A percentile compares a stretch with the other conserved stretches of the same genome.
phyloP scores from a whole-genome alignment of 768 basidiomycete genomes.

The Podaxis pistillaris region DNA sequence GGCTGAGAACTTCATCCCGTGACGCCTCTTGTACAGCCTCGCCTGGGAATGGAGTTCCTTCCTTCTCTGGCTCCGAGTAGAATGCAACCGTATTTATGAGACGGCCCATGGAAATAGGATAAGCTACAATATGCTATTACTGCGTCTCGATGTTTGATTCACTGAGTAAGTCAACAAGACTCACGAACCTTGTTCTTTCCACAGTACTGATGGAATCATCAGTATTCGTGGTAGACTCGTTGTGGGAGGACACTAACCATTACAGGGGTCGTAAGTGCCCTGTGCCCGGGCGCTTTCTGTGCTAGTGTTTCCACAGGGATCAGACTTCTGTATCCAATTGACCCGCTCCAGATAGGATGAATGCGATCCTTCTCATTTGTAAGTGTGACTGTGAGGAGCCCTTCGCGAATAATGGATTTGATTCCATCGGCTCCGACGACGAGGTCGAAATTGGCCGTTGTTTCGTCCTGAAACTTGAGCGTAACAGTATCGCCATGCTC shows the following conservation, averaged over 20 bases:
- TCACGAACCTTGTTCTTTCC: constrained; percentile 28
- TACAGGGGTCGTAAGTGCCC: constrained; percentile 15
- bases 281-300: constrained; percentile 23
- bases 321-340: constrained; percentile 35
- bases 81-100: constrained; percentile 35
- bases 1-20: constrained; percentile 30
- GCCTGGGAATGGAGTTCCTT: constrained; percentile 29
- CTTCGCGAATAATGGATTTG: constrained; percentile 32
- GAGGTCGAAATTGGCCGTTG: constrained; percentile 45
- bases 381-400: constrained; percentile 19
- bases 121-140: constrained; percentile 36
- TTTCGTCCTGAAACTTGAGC: constrained; percentile 44
- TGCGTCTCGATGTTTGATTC: constrained; percentile 11
- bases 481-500: constrained; percentile 23
- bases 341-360: constrained; percentile 42
- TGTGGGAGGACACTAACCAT: constrained; percentile 20
- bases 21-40: constrained; percentile 27
- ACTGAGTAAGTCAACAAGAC: neutral
- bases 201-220: constrained; percentile 24
- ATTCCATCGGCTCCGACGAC: constrained; percentile 40
- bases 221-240: neutral
- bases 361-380: constrained; percentile 16
- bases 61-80: constrained; percentile 25
- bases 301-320: constrained; percentile 31
- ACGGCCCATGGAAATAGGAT: constrained; percentile 35